Evolutionary conservation across 176 grass and related monocot genomes (phyloP).

Genomic region (Panicum miliaceum): DNA sequence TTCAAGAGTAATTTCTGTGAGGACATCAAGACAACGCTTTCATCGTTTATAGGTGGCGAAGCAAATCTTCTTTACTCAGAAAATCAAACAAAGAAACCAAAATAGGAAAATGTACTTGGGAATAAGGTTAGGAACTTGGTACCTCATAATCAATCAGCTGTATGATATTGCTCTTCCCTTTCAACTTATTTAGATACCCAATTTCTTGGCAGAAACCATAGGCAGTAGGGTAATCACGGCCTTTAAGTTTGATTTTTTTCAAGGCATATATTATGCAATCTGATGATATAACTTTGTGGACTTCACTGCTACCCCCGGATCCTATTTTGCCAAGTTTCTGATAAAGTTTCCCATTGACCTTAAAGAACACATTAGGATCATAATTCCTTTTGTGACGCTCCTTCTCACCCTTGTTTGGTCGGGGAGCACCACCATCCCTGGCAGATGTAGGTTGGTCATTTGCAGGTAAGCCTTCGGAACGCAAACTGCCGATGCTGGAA

Average conservation of each 20-base stretch:
- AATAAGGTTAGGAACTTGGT: conserved; percentile 23
- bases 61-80: not conserved
- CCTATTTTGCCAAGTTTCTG: conserved; percentile 99
- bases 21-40: not conserved
- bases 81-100: not conserved
- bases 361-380: conserved; percentile 83
- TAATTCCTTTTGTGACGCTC: conserved; percentile 66
- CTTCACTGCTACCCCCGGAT: conserved; percentile 94
- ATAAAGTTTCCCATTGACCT: conserved; percentile 93
- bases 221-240: conserved; percentile 91
- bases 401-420: conserved; percentile 65
- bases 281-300: conserved; percentile 89
- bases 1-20: conserved; percentile 5
- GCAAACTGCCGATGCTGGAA: conserved; percentile 43
- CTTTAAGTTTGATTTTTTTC: conserved; percentile 98
- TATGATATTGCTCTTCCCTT: conserved; percentile 93
- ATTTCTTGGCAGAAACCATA: conserved; percentile 97
- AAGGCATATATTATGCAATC: conserved; percentile 87
- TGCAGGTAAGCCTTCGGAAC: conserved; percentile 47
- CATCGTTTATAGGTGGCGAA: not conserved
- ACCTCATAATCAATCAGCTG: conserved; percentile 98
- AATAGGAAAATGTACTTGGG: not conserved
- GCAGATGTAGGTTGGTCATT: conserved; percentile 53
- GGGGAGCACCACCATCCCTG: conserved; percentile 46
- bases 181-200: conserved; percentile 85